Percentiles rank a stretch among this genome's conserved stretches.
Evolutionary conservation across 257 asterid genomes (phyloP).

Genomic region (Solanum rostratum): DNA sequence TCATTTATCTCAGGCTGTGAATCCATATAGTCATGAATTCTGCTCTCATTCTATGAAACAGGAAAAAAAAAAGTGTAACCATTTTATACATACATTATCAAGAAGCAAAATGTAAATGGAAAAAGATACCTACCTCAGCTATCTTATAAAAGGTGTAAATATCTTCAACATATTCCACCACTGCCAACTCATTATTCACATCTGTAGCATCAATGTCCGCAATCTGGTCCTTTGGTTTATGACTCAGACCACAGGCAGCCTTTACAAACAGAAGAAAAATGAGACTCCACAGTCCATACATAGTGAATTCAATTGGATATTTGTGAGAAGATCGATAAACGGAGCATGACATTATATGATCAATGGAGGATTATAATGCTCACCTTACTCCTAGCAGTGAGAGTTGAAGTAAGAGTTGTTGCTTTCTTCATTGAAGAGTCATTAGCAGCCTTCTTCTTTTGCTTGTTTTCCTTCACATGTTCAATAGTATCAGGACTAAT

Average conservation of each 20-base stretch:
- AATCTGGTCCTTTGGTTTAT: conserved; percentile 27
- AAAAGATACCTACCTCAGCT: conserved; percentile 41
- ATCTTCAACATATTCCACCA: conserved; percentile 78
- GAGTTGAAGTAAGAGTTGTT: conserved; percentile 68
- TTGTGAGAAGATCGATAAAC: neutral
- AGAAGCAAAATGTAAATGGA: neutral
- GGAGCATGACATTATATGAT: neutral
- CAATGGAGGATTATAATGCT: neutral
- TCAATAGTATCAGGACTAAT: conserved; percentile 47
- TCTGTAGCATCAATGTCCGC: conserved; percentile 76
- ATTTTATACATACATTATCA: neutral
- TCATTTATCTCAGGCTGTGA: conserved; percentile 65
- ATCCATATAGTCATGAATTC: conserved; percentile 55
- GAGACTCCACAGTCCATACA: neutral
- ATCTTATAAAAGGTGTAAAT: conserved; percentile 65
- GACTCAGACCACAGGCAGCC: conserved; percentile 69
- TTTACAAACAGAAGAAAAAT: conserved; percentile 5
- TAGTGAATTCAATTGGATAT: too few species aligned
- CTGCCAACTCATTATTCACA: conserved; percentile 63
- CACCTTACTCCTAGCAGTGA: conserved; percentile 84
- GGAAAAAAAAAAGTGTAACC: neutral
- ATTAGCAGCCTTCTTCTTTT: neutral
- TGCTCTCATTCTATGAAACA: conserved; percentile 46
- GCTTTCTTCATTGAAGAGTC: conserved; percentile 28
- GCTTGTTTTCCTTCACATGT: conserved; percentile 15